Evolutionary conservation across 257 asterid genomes (phyloP).

Genomic region (Knoxia roxburghii): DNA sequence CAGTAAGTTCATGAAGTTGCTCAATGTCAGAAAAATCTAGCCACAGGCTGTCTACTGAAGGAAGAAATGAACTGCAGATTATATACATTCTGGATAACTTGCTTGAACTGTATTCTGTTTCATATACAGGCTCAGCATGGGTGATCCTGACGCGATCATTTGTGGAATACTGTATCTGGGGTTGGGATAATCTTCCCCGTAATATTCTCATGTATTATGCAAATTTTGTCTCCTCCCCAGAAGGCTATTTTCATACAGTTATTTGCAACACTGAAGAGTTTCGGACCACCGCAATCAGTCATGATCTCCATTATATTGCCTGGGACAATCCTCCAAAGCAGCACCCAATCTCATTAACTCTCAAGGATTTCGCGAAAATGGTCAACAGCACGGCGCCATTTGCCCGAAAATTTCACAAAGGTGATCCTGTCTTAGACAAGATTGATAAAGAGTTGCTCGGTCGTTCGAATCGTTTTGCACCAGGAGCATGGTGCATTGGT

Average conservation of each 20-base stretch:
- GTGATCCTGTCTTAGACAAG: slow-evolving; percentile 75
- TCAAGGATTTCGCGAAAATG: slow-evolving; percentile 68
- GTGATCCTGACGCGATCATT: slow-evolving; percentile 79
- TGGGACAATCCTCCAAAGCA: slow-evolving; percentile 99
- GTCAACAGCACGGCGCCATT: slow-evolving; percentile 90
- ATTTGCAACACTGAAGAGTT: slow-evolving; percentile 83
- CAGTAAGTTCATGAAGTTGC: neutral
- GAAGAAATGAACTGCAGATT: neutral
- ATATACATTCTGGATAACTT: neutral
- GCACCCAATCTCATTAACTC: slow-evolving; percentile 67
- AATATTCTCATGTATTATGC: slow-evolving; percentile 90
- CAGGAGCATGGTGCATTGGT: slow-evolving; percentile 90
- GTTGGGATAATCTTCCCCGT: slow-evolving; percentile 94
- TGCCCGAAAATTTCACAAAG: slow-evolving; percentile 83
- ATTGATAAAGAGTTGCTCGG: slow-evolving; percentile 75
- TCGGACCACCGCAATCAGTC: slow-evolving; percentile 64
- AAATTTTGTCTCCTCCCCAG: slow-evolving; percentile 90
- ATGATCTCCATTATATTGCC: slow-evolving; percentile 93
- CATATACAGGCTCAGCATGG: slow-evolving; percentile 89
- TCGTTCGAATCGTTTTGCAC: slow-evolving; percentile 56
- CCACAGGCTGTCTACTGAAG: neutral
- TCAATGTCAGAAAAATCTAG: neutral
- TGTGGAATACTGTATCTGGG: slow-evolving; percentile 88
- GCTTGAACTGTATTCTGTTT: slow-evolving; percentile 1
- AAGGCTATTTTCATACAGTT: slow-evolving; percentile 93